Evolutionary conservation across 257 asterid genomes (phyloP).

Genomic region (Orobanche coerulescens): DNA sequence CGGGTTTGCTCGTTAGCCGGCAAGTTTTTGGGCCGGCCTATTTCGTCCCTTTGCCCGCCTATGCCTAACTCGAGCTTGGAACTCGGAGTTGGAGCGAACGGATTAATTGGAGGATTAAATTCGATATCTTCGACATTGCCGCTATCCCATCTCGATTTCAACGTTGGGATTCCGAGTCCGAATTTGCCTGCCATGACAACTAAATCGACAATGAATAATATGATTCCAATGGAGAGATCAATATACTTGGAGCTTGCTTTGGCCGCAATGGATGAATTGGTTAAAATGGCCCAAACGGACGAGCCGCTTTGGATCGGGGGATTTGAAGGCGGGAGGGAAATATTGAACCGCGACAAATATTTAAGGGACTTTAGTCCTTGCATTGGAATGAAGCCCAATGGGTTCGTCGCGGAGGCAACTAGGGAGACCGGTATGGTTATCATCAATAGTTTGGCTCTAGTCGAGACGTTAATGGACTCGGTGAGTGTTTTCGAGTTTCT

Average conservation of each 20-base stretch:
- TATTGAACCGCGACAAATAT: slow-evolving; percentile 43
- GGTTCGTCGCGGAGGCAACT: slow-evolving; percentile 46
- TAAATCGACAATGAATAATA: slow-evolving; percentile 17
- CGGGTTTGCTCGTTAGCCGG: slow-evolving; percentile 43
- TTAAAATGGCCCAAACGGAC: slow-evolving; percentile 58
- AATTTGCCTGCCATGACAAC: slow-evolving; percentile 19
- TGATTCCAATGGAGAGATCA: slow-evolving; percentile 29
- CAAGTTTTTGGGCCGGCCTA: slow-evolving; percentile 41
- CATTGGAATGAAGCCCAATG: slow-evolving; percentile 38
- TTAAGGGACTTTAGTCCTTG: slow-evolving; percentile 30
- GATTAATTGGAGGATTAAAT: slow-evolving; percentile 33
- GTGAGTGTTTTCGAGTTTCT: slow-evolving; percentile 26
- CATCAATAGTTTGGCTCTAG: slow-evolving; percentile 39
- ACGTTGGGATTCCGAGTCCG: slow-evolving; percentile 19
- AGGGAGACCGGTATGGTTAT: slow-evolving; percentile 42
- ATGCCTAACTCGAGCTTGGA: slow-evolving; percentile 56
- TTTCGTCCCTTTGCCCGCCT: slow-evolving; percentile 23
- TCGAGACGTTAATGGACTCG: slow-evolving; percentile 54
- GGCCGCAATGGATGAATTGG: slow-evolving; percentile 80
- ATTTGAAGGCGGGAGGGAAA: slow-evolving; percentile 45
- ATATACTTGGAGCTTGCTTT: slow-evolving; percentile 81
- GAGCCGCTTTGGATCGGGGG: slow-evolving; percentile 75
- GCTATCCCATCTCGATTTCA: slow-evolving; percentile 41
- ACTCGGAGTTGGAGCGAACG: slow-evolving; percentile 68
- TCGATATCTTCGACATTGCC: slow-evolving; percentile 28